Conservation (phyloP, 1,139 yeast genomes). For the Nakaseomyces sp. region DNA sequence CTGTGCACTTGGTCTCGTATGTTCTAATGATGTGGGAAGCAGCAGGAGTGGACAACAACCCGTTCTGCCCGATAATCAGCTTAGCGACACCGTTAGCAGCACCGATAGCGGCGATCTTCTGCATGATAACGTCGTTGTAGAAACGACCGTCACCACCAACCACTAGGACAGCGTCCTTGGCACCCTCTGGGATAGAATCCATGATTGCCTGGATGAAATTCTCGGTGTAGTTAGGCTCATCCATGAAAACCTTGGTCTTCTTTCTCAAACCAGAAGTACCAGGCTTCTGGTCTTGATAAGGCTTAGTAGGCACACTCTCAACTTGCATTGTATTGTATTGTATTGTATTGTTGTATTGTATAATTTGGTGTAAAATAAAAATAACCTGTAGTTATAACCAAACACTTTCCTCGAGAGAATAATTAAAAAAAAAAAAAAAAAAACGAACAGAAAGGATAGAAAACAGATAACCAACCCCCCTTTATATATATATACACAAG, state of each 20-base stretch:
- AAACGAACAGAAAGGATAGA: no score
- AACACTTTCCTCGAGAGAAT: no score
- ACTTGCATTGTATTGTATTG: slow-evolving; percentile 6
- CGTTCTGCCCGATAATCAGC: slow-evolving; percentile 78
- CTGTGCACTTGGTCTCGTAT: slow-evolving; percentile 55
- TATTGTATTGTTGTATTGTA: not conserved
- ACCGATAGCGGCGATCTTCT: slow-evolving; percentile 70
- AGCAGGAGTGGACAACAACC: slow-evolving; percentile 90
- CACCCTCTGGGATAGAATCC: slow-evolving; percentile 85
- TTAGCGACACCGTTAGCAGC: slow-evolving; percentile 89
- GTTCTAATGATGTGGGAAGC: slow-evolving; percentile 86
- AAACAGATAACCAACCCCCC: no score
- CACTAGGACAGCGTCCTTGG: slow-evolving; percentile 63
- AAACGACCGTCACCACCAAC: slow-evolving; percentile 97
- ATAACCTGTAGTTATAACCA: no score
- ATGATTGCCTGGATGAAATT: slow-evolving; percentile 86
- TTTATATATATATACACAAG: no score
- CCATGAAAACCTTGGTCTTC: slow-evolving; percentile 74
- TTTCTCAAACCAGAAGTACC: slow-evolving; percentile 96
- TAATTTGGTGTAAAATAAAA: no score
- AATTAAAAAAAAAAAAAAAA: no score
- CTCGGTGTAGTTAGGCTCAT: slow-evolving; percentile 72
- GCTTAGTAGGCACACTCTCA: slow-evolving; percentile 42
- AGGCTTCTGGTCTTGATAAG: slow-evolving; percentile 89
- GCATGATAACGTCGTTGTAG: slow-evolving; percentile 76